These are phyloP conservation scores for Hortiboletus campestris DNA, from an alignment of 768 basidiomycete species.

Conservation along the genomic window DNA sequence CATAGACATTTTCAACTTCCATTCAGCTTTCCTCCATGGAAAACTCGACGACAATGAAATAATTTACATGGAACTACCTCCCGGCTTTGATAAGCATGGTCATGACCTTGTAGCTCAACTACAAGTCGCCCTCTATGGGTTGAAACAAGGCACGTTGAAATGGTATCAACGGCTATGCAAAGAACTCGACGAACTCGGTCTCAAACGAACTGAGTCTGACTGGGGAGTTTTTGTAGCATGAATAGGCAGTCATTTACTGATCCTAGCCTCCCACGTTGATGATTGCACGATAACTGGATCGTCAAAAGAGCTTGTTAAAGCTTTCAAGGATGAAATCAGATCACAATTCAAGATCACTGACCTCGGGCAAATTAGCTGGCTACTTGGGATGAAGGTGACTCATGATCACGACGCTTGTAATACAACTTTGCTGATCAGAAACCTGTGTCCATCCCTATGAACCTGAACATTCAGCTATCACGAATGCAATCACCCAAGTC, in stretches of 20 bases:
- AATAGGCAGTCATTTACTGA: not conserved
- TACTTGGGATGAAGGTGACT: constrained; percentile 7
- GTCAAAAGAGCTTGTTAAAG: not conserved
- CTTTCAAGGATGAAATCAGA: constrained; percentile 3
- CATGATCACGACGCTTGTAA: not conserved
- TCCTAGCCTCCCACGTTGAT: constrained; percentile 1
- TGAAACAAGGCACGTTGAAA: constrained; percentile 6
- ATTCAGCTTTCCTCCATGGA: not conserved
- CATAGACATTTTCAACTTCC: not conserved
- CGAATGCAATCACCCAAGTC: not conserved
- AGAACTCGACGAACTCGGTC: not conserved
- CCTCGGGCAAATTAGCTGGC: constrained; percentile 6
- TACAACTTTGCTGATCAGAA: not conserved
- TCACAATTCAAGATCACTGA: not conserved
- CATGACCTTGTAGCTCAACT: constrained; percentile 13
- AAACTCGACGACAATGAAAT: constrained; percentile 16
- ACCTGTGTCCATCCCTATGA: not conserved
- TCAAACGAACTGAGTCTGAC: not conserved
- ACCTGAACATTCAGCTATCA: not conserved
- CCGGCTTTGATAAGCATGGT: constrained; percentile 16
- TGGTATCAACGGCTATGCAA: constrained; percentile 1
- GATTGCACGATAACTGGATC: constrained; percentile 3
- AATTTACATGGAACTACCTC: constrained; percentile 45
- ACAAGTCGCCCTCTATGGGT: not conserved
- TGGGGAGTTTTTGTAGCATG: constrained; percentile 1